Percentiles rank a stretch among this genome's conserved stretches.
phyloP scores from a whole-genome alignment of 257 asterid species.

The Scutellaria barbata region DNA sequence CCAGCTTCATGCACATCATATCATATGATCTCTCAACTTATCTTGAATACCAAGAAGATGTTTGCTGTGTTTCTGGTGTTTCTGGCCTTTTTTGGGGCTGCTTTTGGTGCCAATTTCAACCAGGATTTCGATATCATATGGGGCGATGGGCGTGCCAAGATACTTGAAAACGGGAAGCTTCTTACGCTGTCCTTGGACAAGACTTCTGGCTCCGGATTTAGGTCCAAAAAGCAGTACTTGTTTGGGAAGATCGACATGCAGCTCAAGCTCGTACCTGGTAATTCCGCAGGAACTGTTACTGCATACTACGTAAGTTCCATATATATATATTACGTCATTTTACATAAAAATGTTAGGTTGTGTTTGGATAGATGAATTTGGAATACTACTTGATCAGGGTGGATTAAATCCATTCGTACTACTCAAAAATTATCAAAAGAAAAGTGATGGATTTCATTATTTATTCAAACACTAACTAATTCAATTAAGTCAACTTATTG shows the following conservation, averaged over 20 bases:
- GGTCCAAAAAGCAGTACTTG: conserved; percentile 50
- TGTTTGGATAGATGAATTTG: no score
- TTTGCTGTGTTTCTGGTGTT: conserved; percentile 20
- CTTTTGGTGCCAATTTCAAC: conserved; percentile 37
- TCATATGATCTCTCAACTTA: not conserved
- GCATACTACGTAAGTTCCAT: conserved; percentile 47
- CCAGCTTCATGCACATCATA: conserved; percentile 29
- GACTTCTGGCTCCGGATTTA: conserved; percentile 54
- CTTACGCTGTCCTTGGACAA: conserved; percentile 54
- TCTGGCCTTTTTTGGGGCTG: conserved; percentile 27
- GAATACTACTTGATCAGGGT: no score
- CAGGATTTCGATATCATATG: conserved; percentile 51
- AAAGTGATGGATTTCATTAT: no score
- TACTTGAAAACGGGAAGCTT: conserved; percentile 45
- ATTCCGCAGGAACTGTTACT: conserved; percentile 60
- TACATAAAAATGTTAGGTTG: no score
- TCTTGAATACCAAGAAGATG: conserved; percentile 34
- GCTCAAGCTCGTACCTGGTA: conserved; percentile 55
- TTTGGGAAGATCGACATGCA: conserved; percentile 58
- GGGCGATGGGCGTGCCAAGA: conserved; percentile 52
- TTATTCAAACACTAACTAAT: no score
- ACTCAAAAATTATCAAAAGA: no score
- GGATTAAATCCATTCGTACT: no score
- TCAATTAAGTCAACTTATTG: not conserved
- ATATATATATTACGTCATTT: not conserved